Evolutionary conservation across 768 basidiomycete genomes (phyloP).

Genomic region (Collybia sordida): DNA sequence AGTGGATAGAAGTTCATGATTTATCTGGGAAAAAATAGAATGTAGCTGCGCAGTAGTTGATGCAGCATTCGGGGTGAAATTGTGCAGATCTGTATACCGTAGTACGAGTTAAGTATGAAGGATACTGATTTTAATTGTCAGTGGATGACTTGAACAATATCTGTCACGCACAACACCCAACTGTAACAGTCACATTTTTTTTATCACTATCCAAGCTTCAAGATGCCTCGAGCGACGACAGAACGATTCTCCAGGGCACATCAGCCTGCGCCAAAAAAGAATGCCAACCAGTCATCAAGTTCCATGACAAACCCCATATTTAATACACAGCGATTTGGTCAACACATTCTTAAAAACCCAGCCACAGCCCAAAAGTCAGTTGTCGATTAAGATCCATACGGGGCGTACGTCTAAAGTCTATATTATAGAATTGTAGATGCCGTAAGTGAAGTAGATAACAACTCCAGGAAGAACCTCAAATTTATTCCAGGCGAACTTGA

Average conservation of each 20-base stretch:
- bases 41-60: background rate
- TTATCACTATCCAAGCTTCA: background rate
- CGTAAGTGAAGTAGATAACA: conserved; percentile 23
- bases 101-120: too few species aligned
- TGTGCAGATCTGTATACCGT: too few species aligned
- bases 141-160: too few species aligned
- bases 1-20: conserved; percentile 69
- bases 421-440: conserved; percentile 42
- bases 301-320: conserved; percentile 83
- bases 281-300: conserved; percentile 42
- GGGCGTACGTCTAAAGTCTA: conserved; percentile 3
- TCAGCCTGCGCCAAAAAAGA: conserved; percentile 55
- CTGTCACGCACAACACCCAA: background rate
- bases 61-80: too few species aligned
- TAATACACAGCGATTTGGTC: conserved; percentile 94
- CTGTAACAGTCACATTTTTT: background rate
- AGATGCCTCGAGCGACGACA: conserved; percentile 80
- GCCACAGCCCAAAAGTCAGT: conserved; percentile 85
- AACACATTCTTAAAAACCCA: conserved; percentile 96
- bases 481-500: conserved; percentile 72
- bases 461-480: background rate
- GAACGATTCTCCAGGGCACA: conserved; percentile 73
- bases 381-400: conserved; percentile 1
- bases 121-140: too few species aligned
- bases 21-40: conserved; percentile 46